phyloP scores from a whole-genome alignment of 2,329 filamentous ascomycete genomes.

The Colletotrichum cuscutae region DNA sequence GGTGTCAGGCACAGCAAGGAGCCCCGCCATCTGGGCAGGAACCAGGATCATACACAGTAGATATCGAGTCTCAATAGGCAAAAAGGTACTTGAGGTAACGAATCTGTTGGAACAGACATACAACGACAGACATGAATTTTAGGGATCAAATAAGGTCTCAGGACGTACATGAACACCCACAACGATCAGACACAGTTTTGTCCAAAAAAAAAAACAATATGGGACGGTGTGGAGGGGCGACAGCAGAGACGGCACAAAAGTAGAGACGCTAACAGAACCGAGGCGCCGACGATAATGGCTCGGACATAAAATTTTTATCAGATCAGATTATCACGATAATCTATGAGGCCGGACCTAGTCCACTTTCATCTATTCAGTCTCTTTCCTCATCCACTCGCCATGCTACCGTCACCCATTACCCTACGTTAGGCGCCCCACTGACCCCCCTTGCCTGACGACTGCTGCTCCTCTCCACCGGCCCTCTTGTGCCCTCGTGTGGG shows the following conservation, averaged over 20 bases:
- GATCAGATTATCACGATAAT: constrained; percentile 35
- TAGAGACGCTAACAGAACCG: constrained; percentile 16
- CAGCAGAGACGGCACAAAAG: neutral
- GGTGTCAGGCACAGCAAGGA: constrained; percentile 15
- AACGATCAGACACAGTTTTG: neutral
- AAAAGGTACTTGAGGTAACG: neutral
- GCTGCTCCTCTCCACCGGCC: constrained; percentile 39
- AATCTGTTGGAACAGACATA: neutral
- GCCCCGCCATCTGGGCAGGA: constrained; percentile 9
- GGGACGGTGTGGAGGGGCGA: neutral
- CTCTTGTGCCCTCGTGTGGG: constrained; percentile 47
- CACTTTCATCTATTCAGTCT: constrained; percentile 16
- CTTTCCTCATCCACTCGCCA: constrained; percentile 18
- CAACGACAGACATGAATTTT: neutral
- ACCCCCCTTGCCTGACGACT: constrained; percentile 27
- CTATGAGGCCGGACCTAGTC: constrained; percentile 16
- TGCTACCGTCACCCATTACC: constrained; percentile 28
- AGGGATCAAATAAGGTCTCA: neutral
- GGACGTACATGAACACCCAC: too few relatives aligned
- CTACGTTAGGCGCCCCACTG: constrained; percentile 30
- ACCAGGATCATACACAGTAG: neutral
- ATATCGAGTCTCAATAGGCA: too few relatives aligned
- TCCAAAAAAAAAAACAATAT: neutral
- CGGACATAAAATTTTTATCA: constrained; percentile 27
- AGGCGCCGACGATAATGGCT: constrained; percentile 23